Evolutionary conservation across 148 eudicot species (phyloP), one percentile per base, ranked within the genome.

Genomic region (Pouteria glomerata): DNA sequence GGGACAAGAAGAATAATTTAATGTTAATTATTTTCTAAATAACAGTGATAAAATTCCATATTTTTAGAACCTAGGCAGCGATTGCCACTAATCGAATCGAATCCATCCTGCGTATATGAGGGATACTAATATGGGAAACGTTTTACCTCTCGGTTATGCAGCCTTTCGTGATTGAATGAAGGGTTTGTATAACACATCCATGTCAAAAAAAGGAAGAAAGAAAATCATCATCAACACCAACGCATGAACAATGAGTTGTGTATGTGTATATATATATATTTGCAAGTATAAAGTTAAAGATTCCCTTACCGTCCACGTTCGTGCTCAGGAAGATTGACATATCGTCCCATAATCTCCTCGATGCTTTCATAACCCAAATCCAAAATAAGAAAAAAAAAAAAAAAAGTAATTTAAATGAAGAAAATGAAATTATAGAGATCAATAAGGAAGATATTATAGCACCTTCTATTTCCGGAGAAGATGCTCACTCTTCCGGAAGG

Each of bases 401-500:
- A 3, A 1, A 3, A 1, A 1, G 5, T 12, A 13, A 59, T 21
- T 24, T 63, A 4, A 74, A 21, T 26, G 11, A 26, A 37, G 50
- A 14, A 16, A 19, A 2, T 33, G 1, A 33, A 24, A 16, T 21
- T 23, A 48, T 35, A 37, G 16, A 47, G 18, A 21, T 13, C 13
- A 26, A 29, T 45, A 31, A 33, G 18, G 31, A 26, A 12, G n/a
- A 24, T 12, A 29, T 21, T 23, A 19, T 19, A 42, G 21, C 4
- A 84, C 91, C 82, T 84, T 50, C 60, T 63, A 19, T 77, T 78
- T 66, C 88, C 88, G 0, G 88, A 85, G 83, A 78, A 87, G 29
- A 77, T 65, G 60, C 85, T 87, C 34, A 81, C 75, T 67, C 88
- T 81, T 10, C 91, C 91, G 23, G 91, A 87, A 57, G 91, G 91